Evolutionary conservation across 1,284 basidiomycete genomes (phyloP), one percentile per base, ranked within the genome.

Genomic region (Apiotrichum domesticum): DNA sequence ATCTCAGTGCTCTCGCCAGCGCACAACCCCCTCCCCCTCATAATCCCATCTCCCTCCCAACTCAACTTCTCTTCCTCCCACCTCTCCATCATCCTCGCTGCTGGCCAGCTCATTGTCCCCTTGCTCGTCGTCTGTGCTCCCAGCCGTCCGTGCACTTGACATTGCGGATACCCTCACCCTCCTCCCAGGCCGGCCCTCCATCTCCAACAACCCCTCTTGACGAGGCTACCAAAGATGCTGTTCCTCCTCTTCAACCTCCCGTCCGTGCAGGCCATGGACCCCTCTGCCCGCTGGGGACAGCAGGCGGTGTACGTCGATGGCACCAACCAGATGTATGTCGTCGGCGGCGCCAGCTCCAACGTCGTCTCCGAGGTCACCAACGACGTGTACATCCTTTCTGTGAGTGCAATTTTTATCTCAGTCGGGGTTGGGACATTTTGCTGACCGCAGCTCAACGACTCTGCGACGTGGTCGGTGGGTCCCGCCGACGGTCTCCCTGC

Each of bases 231-330:
- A 43, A 56, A 45, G 32, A 56, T 62, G 48, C 48, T 57, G 34
- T 51, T 61, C 52, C 52, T 62, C 34, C 52, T 56, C 61, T 39
- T 62, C 68, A 21, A 21, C 21, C 52, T 56, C 51, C 44, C 66
- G 58, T 8, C 47, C 59, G 60, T 55, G 39, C 51, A 56, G 51
- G 60, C 60, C 32, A 67, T 64, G 39, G 46, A 40, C 35, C 71
- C 74, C 33, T 62, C 66, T 41, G 70, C 65, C 33, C 65, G 74
- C 64, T 77, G 74, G 74, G 75, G 74, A 33, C 74, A 76, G 55
- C 68, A 74, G 53, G 73, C 73, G 2, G 70, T 73, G 21, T 75
- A 71, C 57, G 68, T 75, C 35, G 62, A 66, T 21, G 63, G 66
- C 2, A 52, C 69, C 56, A 58, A 71, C 55, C 60, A 70, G 1